A percentile compares a stretch with the other conserved stretches of the same genome.
These are phyloP conservation scores for Tolypocladium cylindrosporum DNA, from an alignment of 2,329 filamentous ascomycete genomes.

Conservation along the genomic window DNA sequence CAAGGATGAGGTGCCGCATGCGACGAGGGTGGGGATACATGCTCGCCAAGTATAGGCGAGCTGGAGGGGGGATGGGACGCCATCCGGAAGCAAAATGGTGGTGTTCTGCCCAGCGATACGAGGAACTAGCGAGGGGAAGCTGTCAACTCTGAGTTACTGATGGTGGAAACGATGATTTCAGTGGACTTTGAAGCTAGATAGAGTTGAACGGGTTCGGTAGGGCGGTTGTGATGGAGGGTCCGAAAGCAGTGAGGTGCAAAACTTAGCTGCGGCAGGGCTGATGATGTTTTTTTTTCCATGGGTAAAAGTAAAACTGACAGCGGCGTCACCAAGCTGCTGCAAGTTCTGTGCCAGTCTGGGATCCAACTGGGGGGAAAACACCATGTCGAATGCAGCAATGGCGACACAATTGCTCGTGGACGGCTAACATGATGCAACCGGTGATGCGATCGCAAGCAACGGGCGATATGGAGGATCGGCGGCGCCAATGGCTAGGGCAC, in stretches of 20 bases:
- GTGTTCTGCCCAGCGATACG: background rate
- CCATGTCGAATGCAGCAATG: background rate
- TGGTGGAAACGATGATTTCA: background rate
- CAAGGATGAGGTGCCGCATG: background rate
- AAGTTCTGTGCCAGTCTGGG: background rate
- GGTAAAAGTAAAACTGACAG: background rate
- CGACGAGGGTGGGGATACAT: background rate
- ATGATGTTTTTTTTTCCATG: background rate
- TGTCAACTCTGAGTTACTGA: background rate
- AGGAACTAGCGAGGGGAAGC: background rate
- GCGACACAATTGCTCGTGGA: background rate
- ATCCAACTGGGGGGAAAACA: background rate
- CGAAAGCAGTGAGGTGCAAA: background rate
- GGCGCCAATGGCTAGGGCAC: background rate
- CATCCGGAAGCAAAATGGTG: background rate
- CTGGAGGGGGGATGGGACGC: background rate
- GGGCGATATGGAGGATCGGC: background rate
- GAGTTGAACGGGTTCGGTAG: slow-evolving; percentile 1
- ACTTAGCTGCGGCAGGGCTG: background rate
- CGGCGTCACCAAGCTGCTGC: background rate
- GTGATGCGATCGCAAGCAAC: background rate
- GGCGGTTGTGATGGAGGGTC: background rate
- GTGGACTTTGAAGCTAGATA: background rate
- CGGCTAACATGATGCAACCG: background rate
- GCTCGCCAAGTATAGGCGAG: background rate